Evolutionary conservation across 2,329 filamentous ascomycete genomes (phyloP), one percentile per base, ranked within the genome.

Genomic region (Fusarium sp.): DNA sequence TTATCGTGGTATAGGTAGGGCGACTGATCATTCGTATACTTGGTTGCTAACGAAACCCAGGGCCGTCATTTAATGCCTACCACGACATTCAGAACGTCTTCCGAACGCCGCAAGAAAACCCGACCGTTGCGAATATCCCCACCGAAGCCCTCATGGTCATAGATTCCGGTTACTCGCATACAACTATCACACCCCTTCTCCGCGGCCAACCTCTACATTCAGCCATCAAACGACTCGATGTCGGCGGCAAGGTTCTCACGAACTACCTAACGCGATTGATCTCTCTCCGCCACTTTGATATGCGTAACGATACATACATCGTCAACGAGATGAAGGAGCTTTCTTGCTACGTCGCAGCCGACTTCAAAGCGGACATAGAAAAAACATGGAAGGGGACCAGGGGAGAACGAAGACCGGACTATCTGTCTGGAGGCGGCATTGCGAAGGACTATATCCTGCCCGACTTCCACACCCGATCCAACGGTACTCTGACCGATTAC

Each of bases 321-420:
- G 93, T 97, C 76, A 97, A 97, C 74, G 92, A 97, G 78, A 94
- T 98, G 79, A 99, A 99, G 76, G 96, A 99, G 77, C 86, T 90
- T 6, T 89, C 92, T 1, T 97, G 93, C 76, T 98, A 92, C 72
- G 89, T 97, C 13, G 91, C 92, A 4, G 81, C 87, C 1, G 88
- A 96, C 75, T 97, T 98, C 78, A 82, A 84, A 25, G 75, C 78
- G 8, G 93, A 97, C 71, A 85, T 99, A 35, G 94, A 98, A 66
- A 86, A 85, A 67, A 90, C 90, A 0, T 97, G 94, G 93, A 96
- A 93, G 77, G 92, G 90, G 8, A 88, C 91, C 2, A 81, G 86
- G 63, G 86, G 88, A 43, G 85, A 88, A 71, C 80, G 82, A 49
- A 82, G 88, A 14, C 79, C 82, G 2, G 74, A 78, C 0, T 89